Evolutionary conservation across 2,329 filamentous ascomycete genomes (phyloP).

Genomic region (Paraconiothyrium brasiliense): DNA sequence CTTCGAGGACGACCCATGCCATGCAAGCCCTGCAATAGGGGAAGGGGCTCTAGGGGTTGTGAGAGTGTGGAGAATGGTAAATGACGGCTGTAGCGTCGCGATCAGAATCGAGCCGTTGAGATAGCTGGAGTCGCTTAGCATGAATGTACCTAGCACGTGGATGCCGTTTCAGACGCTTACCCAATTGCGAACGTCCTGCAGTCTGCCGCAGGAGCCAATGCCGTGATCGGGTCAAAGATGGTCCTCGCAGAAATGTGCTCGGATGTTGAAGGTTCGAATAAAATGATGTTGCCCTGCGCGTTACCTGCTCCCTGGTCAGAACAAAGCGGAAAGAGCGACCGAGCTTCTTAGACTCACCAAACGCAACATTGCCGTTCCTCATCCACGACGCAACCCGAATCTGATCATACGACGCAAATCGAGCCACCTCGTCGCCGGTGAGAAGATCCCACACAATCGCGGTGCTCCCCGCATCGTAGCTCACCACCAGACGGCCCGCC

Average conservation of each 20-base stretch:
- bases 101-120: slow-evolving; percentile 94
- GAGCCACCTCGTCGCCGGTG: slow-evolving; percentile 86
- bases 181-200: slow-evolving; percentile 96
- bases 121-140: slow-evolving; percentile 68
- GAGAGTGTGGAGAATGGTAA: slow-evolving; percentile 92
- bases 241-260: slow-evolving; percentile 93
- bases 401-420: slow-evolving; percentile 92
- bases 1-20: slow-evolving; percentile 95
- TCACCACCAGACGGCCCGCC: slow-evolving; percentile 85
- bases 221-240: slow-evolving; percentile 94
- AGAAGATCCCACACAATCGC: slow-evolving; percentile 97
- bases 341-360: slow-evolving; percentile 70
- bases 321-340: slow-evolving; percentile 20
- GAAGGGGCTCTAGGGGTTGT: slow-evolving; percentile 86
- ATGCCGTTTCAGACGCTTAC: slow-evolving; percentile 59
- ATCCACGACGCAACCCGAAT: slow-evolving; percentile 91
- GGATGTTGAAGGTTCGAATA: slow-evolving; percentile 92
- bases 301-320: slow-evolving; percentile 70
- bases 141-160: slow-evolving; percentile 12
- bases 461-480: slow-evolving; percentile 89
- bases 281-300: slow-evolving; percentile 87
- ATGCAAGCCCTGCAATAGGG: slow-evolving; percentile 84
- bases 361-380: slow-evolving; percentile 95
- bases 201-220: slow-evolving; percentile 86
- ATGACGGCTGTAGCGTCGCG: slow-evolving; percentile 86